phyloP scores from a whole-genome alignment of 768 basidiomycete species.

The Lepiota brunneoincarnata region DNA sequence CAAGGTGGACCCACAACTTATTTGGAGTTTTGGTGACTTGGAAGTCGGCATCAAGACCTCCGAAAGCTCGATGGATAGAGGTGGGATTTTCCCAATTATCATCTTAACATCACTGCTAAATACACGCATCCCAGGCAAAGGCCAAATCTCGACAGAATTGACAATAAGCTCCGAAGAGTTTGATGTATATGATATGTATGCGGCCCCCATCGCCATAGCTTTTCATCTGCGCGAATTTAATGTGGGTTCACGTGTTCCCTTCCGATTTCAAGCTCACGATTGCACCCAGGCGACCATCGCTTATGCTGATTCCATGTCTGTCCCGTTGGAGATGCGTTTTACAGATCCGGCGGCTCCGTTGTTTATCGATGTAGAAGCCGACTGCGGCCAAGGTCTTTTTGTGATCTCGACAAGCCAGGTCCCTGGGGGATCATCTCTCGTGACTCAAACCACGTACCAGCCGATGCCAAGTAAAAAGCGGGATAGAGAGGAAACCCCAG shows the following conservation, averaged over 20 bases:
- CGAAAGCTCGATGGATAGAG: constrained; percentile 67
- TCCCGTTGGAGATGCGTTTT: constrained; percentile 69
- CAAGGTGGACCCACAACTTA: constrained; percentile 73
- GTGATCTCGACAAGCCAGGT: constrained; percentile 76
- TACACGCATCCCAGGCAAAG: constrained; percentile 37
- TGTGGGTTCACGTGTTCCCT: constrained; percentile 33
- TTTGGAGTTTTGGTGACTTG: constrained; percentile 73
- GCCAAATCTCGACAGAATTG: constrained; percentile 72
- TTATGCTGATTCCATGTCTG: constrained; percentile 70
- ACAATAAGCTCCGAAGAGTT: constrained; percentile 79
- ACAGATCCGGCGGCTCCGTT: constrained; percentile 72
- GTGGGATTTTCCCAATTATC: constrained; percentile 27
- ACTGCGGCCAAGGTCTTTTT: constrained; percentile 63
- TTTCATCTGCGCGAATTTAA: constrained; percentile 87
- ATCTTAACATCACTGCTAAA: background rate
- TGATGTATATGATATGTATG: constrained; percentile 67
- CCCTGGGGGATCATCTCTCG: constrained; percentile 32
- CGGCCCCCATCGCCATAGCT: constrained; percentile 63
- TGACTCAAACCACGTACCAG: constrained; percentile 22
- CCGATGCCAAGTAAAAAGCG: constrained; percentile 35
- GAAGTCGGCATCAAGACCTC: constrained; percentile 71
- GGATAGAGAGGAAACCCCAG: constrained; percentile 37
- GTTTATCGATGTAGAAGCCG: constrained; percentile 74
- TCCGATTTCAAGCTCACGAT: background rate
- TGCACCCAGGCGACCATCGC: constrained; percentile 71